Percentiles rank a stretch among this genome's conserved stretches.
These are phyloP conservation scores for Chenopodium quinoa DNA, from an alignment of 148 eudicot genomes.

Conservation along the genomic window DNA sequence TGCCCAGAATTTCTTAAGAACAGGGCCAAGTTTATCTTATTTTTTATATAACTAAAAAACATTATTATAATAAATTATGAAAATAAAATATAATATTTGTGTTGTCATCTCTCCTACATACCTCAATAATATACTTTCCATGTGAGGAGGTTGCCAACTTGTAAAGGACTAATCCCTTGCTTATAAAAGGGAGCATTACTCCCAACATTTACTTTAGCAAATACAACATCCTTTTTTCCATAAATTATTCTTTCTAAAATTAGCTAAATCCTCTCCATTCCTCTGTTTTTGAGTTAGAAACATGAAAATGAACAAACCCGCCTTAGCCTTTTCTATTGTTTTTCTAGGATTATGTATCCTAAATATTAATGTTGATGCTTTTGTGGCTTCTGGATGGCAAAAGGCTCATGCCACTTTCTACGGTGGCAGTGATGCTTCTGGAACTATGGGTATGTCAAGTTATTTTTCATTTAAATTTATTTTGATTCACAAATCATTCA, in stretches of 20 bases:
- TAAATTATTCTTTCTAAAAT: not conserved
- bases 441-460: constrained; percentile 64
- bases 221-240: not conserved
- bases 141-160: constrained; percentile 34
- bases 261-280: not conserved
- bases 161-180: not conserved
- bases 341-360: constrained; percentile 28
- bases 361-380: constrained; percentile 38
- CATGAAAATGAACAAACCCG: constrained; percentile 27
- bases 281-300: not conserved
- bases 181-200: constrained; percentile 13
- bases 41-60: too few relatives aligned
- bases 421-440: constrained; percentile 71
- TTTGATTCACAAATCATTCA: too few relatives aligned
- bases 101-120: not conserved
- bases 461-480: too few relatives aligned
- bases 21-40: too few relatives aligned
- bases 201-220: constrained; percentile 3
- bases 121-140: constrained; percentile 16
- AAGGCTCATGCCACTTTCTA: constrained; percentile 69
- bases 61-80: too few relatives aligned
- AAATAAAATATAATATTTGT: too few relatives aligned
- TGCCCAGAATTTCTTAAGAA: too few relatives aligned
- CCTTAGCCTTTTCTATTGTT: constrained; percentile 17
- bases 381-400: constrained; percentile 52